phyloP scores from a whole-genome alignment of 805 yeast genomes.

The Lachancea dasiensis region DNA sequence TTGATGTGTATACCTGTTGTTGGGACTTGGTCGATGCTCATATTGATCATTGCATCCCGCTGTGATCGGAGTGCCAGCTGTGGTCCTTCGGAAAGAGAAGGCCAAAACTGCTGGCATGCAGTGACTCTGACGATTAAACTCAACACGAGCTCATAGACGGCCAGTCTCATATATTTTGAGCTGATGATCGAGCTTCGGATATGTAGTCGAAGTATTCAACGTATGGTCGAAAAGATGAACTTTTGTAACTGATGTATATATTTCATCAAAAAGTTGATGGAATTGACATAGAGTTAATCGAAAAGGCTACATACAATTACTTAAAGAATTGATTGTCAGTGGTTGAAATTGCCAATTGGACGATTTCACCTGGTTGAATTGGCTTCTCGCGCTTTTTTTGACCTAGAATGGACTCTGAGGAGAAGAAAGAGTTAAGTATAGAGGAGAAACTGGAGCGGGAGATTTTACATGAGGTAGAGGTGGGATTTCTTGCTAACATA shows the following conservation, averaged over 20 bases:
- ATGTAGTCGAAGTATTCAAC: too few relatives aligned
- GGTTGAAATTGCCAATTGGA: too few relatives aligned
- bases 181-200: too few relatives aligned
- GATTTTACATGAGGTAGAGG: conserved; percentile 26
- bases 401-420: conserved; percentile 6
- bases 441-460: conserved; percentile 17
- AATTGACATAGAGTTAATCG: too few relatives aligned
- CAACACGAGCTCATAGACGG: conserved; percentile 1
- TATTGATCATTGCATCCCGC: conserved; percentile 40
- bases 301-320: too few relatives aligned
- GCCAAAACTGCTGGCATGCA: conserved; percentile 25
- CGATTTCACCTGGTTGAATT: background rate
- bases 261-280: too few relatives aligned
- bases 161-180: conserved; percentile 1
- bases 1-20: conserved; percentile 37
- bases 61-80: conserved; percentile 40
- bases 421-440: background rate
- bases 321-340: too few relatives aligned
- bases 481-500: conserved; percentile 32
- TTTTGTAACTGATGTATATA: too few relatives aligned
- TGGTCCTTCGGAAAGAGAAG: conserved; percentile 26
- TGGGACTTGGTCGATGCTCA: conserved; percentile 37
- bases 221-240: too few relatives aligned
- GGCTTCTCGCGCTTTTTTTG: background rate
- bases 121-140: conserved; percentile 1